Evolutionary conservation across 2,329 filamentous ascomycete species (phyloP).

Genomic region (Aureobasidium lini): DNA sequence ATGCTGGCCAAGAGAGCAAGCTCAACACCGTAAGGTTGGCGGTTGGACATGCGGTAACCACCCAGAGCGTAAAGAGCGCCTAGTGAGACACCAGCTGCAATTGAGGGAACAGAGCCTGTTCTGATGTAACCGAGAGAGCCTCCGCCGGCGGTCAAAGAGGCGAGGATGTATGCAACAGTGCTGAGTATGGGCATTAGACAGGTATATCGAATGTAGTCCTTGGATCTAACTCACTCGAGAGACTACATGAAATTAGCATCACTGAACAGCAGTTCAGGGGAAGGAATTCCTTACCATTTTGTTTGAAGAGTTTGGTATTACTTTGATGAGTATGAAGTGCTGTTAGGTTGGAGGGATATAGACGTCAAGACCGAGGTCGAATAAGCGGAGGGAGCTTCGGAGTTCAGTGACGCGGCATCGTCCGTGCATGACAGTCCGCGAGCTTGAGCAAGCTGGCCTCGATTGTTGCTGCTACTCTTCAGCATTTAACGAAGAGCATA

Average conservation of each 20-base stretch:
- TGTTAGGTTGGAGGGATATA: background rate
- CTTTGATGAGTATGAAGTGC: background rate
- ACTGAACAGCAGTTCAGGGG: background rate
- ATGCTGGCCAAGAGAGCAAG: constrained; percentile 79
- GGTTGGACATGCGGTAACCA: constrained; percentile 69
- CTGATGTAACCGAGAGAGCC: constrained; percentile 80
- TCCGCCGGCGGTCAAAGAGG: constrained; percentile 74
- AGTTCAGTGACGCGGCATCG: background rate
- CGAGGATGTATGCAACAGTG: constrained; percentile 66
- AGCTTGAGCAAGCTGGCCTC: constrained; percentile 7
- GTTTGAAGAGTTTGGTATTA: background rate
- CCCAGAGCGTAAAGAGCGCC: constrained; percentile 72
- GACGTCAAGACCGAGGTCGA: background rate
- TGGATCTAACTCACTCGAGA: constrained; percentile 12
- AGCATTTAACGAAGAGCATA: background rate
- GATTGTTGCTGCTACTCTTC: background rate
- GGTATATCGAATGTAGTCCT: background rate
- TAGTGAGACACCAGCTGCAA: constrained; percentile 77
- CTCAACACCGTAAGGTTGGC: constrained; percentile 75
- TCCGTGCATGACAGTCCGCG: background rate
- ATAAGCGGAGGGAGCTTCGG: background rate
- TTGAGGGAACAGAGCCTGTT: constrained; percentile 78
- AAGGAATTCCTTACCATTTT: background rate
- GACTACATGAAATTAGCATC: constrained; percentile 6
- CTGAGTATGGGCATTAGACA: background rate